Base-by-base conservation (phyloP, 1,284 basidiomycete genomes). In the Peniophora sp. region DNA sequence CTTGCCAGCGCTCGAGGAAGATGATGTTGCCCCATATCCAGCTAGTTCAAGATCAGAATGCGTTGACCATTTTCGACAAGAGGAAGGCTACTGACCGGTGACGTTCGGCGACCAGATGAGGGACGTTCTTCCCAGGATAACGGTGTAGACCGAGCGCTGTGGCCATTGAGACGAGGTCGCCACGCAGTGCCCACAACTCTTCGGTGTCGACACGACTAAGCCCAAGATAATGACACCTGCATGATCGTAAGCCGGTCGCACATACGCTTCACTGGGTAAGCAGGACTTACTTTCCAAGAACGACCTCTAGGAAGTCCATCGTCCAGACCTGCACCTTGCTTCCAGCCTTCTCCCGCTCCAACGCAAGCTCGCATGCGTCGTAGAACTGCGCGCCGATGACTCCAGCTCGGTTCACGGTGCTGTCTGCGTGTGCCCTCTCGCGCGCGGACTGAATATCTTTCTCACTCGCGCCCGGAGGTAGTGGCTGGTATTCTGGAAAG, bases 1-100 rank as follows among this genome's bases (percentile, higher is more conserved):
- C 38, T 19, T 46, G 75, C 50, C 47, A 85, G 83, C 87, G 73
- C 67, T 90, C 87, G 32, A 88, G 71, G 50, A 88, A 69, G 45
- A 90, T 66, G 55, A 88, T 84, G 65, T 90, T 86, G 88, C 88
- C 90, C 87, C 87, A 90, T 2, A 85, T 85, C 87, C 88, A 90
- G 46, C 87, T 72, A 50, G 88, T 8, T 41, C 27, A 12, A 32
- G 27, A 32, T 32, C 27, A 32, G 27, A 32, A 32, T 32, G 12
- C 5, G 27, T 6, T 32, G 27, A 6, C 27, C 6, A 5, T 5
- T 5, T 32, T 32, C 12, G 27, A 32, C 5, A n/a, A n/a, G n/a
- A n/a, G 12, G 5, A 32, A 12, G 27, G 27, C 27, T 5, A 32
- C 27, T 32, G 27, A 32, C 27, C 27, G 27, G 12, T 22, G 72